Conservation (phyloP, 2,329 filamentous ascomycete species). For the Diaporthe sp. region DNA sequence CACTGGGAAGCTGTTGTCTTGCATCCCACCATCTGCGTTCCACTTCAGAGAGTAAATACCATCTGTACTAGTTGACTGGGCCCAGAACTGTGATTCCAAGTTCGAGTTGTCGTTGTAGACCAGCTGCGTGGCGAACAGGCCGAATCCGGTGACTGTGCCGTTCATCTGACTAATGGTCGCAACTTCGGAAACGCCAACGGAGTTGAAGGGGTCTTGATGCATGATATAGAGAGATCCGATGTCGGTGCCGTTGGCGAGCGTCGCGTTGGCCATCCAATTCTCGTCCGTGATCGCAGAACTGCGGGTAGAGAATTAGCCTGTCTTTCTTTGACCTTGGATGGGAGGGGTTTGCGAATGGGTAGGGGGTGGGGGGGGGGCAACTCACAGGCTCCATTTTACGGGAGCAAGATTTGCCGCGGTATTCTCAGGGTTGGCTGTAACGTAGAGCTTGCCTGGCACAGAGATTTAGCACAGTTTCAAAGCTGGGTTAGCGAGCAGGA, state of each 20-base stretch:
- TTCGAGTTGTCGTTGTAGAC: constrained; percentile 44
- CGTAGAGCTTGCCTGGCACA: background rate
- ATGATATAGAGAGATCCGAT: constrained; percentile 42
- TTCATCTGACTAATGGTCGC: constrained; percentile 39
- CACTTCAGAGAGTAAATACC: constrained; percentile 30
- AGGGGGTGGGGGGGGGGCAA: no score
- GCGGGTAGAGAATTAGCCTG: background rate
- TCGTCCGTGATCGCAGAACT: constrained; percentile 40
- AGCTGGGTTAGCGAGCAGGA: background rate
- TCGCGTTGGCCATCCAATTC: constrained; percentile 44
- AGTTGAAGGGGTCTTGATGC: constrained; percentile 13
- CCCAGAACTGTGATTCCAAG: constrained; percentile 45
- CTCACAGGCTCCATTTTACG: constrained; percentile 10
- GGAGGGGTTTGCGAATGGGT: background rate
- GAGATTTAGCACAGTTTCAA: background rate
- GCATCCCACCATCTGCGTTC: constrained; percentile 6
- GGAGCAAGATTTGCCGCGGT: constrained; percentile 1
- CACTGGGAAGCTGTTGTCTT: constrained; percentile 20
- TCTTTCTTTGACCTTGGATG: background rate
- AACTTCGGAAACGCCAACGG: constrained; percentile 25
- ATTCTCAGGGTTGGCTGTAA: background rate
- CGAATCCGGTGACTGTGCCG: constrained; percentile 43
- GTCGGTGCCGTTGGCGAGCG: constrained; percentile 41
- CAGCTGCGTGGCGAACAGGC: constrained; percentile 43
- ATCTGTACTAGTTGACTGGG: constrained; percentile 30